A percentile compares a stretch with the other conserved stretches of the same genome.
phyloP scores from a whole-genome alignment of 768 basidiomycete genomes.

The Russula foetens region DNA sequence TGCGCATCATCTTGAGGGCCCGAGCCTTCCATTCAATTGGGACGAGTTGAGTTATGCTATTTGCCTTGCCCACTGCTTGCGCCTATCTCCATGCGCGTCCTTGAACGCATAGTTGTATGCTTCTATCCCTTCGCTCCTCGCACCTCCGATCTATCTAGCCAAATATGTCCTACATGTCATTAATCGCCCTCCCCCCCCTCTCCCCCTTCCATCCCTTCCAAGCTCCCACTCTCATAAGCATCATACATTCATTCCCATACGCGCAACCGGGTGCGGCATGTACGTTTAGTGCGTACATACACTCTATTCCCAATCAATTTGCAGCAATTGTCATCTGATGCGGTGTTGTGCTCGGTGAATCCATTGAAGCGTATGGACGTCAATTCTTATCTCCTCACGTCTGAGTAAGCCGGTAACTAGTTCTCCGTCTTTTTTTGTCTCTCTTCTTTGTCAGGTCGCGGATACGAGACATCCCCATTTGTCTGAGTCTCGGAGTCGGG shows the following conservation, averaged over 20 bases:
- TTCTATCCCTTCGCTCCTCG: neutral
- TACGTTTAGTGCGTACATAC: constrained; percentile 1
- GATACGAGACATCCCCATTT: neutral
- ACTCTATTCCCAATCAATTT: constrained; percentile 3
- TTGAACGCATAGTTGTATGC: neutral
- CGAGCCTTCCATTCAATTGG: neutral
- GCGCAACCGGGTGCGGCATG: neutral
- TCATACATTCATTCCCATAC: neutral
- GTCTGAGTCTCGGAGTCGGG: constrained; percentile 1
- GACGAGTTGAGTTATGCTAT: neutral
- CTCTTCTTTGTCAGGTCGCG: neutral
- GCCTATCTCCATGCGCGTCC: neutral
- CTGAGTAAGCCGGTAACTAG: neutral
- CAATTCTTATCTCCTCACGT: neutral
- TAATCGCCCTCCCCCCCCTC: neutral
- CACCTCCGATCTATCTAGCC: constrained; percentile 1
- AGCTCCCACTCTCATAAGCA: neutral
- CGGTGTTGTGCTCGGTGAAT: neutral
- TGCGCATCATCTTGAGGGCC: neutral
- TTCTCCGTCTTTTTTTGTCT: neutral
- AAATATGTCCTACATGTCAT: constrained; percentile 7
- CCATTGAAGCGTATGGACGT: neutral
- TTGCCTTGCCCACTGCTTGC: neutral
- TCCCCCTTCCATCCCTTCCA: neutral
- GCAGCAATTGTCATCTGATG: neutral